Evolutionary conservation across 2,329 filamentous ascomycete genomes (phyloP).

Genomic region (Pseudocercospora fuligena): DNA sequence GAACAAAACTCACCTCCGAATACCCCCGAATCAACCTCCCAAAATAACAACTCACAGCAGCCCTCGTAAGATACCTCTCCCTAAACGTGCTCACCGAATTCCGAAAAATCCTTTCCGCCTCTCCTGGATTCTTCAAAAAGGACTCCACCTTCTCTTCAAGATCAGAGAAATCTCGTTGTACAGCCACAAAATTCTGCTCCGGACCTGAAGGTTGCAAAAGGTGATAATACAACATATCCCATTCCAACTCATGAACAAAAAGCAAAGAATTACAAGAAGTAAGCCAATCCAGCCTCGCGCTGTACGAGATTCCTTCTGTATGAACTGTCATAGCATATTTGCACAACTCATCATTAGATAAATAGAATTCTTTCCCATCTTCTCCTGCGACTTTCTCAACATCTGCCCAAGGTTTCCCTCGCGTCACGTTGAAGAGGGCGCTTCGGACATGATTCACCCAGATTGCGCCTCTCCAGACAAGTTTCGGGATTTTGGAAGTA

Average conservation of each 20-base stretch:
- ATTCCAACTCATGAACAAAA: constrained; percentile 28
- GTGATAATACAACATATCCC: constrained; percentile 24
- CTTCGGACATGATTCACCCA: constrained; percentile 24
- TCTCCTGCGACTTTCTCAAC: background rate
- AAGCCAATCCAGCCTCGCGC: constrained; percentile 31
- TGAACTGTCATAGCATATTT: constrained; percentile 28
- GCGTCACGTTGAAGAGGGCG: background rate
- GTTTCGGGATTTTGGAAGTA: constrained; percentile 13
- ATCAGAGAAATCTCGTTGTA: constrained; percentile 49
- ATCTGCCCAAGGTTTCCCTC: constrained; percentile 16
- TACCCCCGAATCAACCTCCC: constrained; percentile 28
- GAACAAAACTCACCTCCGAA: constrained; percentile 23
- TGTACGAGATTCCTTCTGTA: constrained; percentile 29
- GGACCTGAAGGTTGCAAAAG: constrained; percentile 27
- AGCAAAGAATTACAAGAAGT: constrained; percentile 25
- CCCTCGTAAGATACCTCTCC: constrained; percentile 53
- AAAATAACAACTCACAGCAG: constrained; percentile 33
- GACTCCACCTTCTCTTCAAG: constrained; percentile 45
- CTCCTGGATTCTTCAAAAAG: constrained; percentile 44
- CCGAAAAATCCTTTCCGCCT: constrained; percentile 52
- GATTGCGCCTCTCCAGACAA: constrained; percentile 26
- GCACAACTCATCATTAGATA: constrained; percentile 26
- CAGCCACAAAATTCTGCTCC: constrained; percentile 33
- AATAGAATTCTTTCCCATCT: background rate
- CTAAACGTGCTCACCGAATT: constrained; percentile 56